Percentiles rank a stretch among this genome's conserved stretches.
phyloP scores from a whole-genome alignment of 2,329 filamentous ascomycete genomes.

The Colletotrichum tabaci region DNA sequence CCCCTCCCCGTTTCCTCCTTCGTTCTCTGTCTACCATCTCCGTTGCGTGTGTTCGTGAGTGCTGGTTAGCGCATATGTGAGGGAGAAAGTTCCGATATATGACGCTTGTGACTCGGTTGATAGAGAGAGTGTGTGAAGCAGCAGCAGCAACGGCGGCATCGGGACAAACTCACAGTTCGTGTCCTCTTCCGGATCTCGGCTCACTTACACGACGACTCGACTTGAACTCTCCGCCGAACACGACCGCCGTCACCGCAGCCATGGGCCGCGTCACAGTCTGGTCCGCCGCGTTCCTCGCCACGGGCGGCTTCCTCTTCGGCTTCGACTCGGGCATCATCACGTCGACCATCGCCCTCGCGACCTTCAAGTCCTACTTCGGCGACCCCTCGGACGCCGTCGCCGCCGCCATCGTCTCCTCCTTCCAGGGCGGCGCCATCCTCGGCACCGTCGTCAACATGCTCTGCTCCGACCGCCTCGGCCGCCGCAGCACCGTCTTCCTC shows the following conservation, averaged over 20 bases:
- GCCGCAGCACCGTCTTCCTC: slow-evolving; percentile 49
- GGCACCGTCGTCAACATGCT: slow-evolving; percentile 50
- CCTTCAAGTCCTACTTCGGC: slow-evolving; percentile 58
- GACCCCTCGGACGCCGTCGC: slow-evolving; percentile 51
- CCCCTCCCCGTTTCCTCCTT: not conserved
- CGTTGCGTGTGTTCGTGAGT: not conserved
- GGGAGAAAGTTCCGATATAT: not conserved
- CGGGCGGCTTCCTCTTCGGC: slow-evolving; percentile 55
- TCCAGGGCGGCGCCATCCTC: slow-evolving; percentile 49
- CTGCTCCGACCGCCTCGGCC: slow-evolving; percentile 50
- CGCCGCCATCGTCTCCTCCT: slow-evolving; percentile 48
- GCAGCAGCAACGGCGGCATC: not conserved
- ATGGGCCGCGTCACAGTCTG: slow-evolving; percentile 39
- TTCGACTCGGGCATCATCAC: slow-evolving; percentile 65
- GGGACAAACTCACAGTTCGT: not conserved
- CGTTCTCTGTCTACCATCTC: not conserved
- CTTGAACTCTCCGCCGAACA: not conserved
- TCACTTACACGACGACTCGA: not conserved
- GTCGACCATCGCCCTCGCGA: slow-evolving; percentile 47
- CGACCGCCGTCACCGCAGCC: not conserved
- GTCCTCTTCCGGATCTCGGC: not conserved
- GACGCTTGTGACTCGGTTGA: not conserved
- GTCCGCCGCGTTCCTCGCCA: slow-evolving; percentile 47
- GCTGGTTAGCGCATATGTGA: not conserved
- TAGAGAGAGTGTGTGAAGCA: not conserved